Evolutionary conservation across 768 basidiomycete species (phyloP).

Genomic region (Hygrocybe coccinea): DNA sequence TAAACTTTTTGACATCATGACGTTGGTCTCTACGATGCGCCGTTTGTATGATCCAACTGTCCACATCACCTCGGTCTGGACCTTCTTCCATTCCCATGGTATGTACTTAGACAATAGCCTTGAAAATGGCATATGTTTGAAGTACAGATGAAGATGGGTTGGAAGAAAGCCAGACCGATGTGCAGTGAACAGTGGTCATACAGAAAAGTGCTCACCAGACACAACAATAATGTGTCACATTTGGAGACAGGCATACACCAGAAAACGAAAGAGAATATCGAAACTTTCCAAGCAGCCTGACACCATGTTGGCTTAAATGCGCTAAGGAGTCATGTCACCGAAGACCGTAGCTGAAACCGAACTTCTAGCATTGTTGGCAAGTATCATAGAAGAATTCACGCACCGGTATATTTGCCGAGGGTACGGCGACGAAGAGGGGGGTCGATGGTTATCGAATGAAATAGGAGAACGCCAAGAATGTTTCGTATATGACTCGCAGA

Average conservation of each 20-base stretch:
- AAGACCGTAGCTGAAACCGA: too few relatives aligned
- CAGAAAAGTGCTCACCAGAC: not conserved
- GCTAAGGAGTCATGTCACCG: too few relatives aligned
- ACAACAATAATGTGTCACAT: not conserved
- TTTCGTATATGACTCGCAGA: too few relatives aligned
- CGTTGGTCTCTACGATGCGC: not conserved
- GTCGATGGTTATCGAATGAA: not conserved
- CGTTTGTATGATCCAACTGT: not conserved
- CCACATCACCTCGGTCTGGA: constrained; percentile 30
- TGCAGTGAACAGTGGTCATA: constrained; percentile 4
- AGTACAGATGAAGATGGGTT: constrained; percentile 36
- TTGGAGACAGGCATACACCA: not conserved
- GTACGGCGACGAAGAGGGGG: not conserved
- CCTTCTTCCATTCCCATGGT: constrained; percentile 57
- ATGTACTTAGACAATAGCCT: constrained; percentile 33
- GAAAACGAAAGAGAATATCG: too few relatives aligned
- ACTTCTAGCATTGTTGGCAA: too few relatives aligned
- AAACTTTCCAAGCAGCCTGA: too few relatives aligned
- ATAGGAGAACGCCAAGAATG: too few relatives aligned
- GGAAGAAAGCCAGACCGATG: constrained; percentile 32
- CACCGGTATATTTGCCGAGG: not conserved
- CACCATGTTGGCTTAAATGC: not conserved
- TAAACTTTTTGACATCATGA: not conserved
- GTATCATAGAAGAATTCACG: not conserved
- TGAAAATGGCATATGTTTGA: constrained; percentile 25